phyloP scores from a whole-genome alignment of 2,329 filamentous ascomycete genomes.

The Colletotrichum eremochloae region DNA sequence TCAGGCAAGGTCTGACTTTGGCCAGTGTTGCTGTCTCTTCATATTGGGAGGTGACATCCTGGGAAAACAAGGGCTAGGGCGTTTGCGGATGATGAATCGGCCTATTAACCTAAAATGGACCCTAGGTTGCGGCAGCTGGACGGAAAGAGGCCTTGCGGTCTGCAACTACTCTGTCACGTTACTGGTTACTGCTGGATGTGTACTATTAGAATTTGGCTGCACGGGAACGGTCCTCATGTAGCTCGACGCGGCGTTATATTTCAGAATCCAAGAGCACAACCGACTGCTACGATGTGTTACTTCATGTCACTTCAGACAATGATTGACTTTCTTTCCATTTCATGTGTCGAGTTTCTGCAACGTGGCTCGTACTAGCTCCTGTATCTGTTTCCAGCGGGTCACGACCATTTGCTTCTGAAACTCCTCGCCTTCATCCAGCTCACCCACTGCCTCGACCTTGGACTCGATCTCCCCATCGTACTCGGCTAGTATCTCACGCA shows the following conservation, averaged over 20 bases:
- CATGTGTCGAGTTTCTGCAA: slow-evolving; percentile 47
- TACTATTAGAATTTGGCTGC: slow-evolving; percentile 38
- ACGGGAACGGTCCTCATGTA: slow-evolving; percentile 2
- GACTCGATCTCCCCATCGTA: slow-evolving; percentile 52
- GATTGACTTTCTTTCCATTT: background rate
- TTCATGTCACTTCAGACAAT: slow-evolving; percentile 1
- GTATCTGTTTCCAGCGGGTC: slow-evolving; percentile 60
- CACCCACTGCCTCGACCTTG: slow-evolving; percentile 49
- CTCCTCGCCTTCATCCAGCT: slow-evolving; percentile 48
- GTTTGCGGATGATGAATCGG: background rate
- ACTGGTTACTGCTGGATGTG: slow-evolving; percentile 21
- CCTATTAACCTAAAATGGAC: background rate
- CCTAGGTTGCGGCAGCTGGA: background rate
- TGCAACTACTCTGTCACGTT: background rate
- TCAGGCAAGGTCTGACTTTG: background rate
- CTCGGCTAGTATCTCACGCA: slow-evolving; percentile 55
- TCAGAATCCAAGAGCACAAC: slow-evolving; percentile 23
- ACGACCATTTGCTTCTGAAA: slow-evolving; percentile 55
- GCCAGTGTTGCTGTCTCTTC: background rate
- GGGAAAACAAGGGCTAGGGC: background rate
- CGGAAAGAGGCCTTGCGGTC: background rate
- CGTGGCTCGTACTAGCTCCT: slow-evolving; percentile 52
- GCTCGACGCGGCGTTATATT: slow-evolving; percentile 35
- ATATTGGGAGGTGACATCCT: background rate
- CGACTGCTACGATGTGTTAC: background rate